phyloP scores from a whole-genome alignment of 2,329 filamentous ascomycete genomes.

The Phyllachora maydis region DNA sequence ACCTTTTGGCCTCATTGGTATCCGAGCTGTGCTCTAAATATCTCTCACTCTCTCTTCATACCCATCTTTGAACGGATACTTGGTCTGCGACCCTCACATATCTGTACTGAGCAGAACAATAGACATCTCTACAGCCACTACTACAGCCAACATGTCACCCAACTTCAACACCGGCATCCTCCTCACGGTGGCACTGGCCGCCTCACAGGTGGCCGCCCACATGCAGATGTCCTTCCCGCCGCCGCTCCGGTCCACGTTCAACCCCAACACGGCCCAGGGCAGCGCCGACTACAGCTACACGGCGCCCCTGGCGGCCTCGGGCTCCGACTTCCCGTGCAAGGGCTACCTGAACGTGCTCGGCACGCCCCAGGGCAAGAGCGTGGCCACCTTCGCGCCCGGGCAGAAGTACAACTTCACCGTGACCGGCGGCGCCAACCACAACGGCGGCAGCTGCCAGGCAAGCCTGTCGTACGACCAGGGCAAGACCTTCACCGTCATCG shows the following conservation, averaged over 20 bases:
- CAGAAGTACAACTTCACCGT: slow-evolving; percentile 41
- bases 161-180: slow-evolving; percentile 18
- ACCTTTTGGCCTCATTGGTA: no score
- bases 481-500: slow-evolving; percentile 45
- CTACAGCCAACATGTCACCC: slow-evolving; percentile 17
- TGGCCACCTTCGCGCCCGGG: slow-evolving; percentile 42
- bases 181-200: slow-evolving; percentile 14
- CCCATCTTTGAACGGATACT: no score
- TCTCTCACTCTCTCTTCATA: no score
- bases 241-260: slow-evolving; percentile 30
- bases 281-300: slow-evolving; percentile 62
- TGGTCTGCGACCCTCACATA: no score
- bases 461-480: slow-evolving; percentile 56
- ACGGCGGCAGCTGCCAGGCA: slow-evolving; percentile 58
- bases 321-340: slow-evolving; percentile 60
- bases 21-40: no score
- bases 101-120: slow-evolving; percentile 1
- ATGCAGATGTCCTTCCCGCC: slow-evolving; percentile 33
- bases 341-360: slow-evolving; percentile 30
- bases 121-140: slow-evolving; percentile 4
- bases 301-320: slow-evolving; percentile 36
- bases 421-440: slow-evolving; percentile 38
- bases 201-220: slow-evolving; percentile 23
- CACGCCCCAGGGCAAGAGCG: slow-evolving; percentile 24
- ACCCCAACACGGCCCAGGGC: slow-evolving; percentile 20